Evolutionary conservation across 805 yeast species (phyloP), one percentile per base, ranked within the genome.

Genomic region (Trichomonascus vanleenenianus): DNA sequence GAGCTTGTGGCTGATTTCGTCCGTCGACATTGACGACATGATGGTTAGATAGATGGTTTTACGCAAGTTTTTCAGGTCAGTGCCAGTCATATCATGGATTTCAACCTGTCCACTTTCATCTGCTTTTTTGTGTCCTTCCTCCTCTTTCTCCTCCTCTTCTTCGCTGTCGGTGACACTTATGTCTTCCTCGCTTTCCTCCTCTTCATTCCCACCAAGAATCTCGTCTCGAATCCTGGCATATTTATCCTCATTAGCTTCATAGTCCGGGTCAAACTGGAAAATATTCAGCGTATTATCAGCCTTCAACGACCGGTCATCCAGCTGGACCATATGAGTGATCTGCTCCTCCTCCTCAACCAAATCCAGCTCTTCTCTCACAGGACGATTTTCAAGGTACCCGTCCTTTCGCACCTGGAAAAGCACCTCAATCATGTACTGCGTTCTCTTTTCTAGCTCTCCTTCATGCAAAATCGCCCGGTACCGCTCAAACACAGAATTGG

Each of bases 1-100:
- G 4, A 93, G 64, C 61, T 89, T 89, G 61, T 89, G 97, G 1
- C 86, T 88, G 0, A 95, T 91, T 67, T 93, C 98, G 53, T 86
- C 95, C 3, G 89, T 79, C 0, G 94, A 81, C 81, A 91, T 76
- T 49, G 95, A 80, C 18, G 96, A 86, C 82, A 85, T 87, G 8
- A 93, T 68, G 0, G 91, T 82, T 25, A 89, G 66, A 56, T 91
- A 91, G 2, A 91, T 83, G 1, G 75, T 75, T 55, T 86, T 86
- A 54, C 86, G 86, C 53, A 79, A 78, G 42, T 79, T 78, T 1
- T 79, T 68, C 27, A 80, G 63, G 20, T 77, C 77, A 0, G 80
- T 65, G 40, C 82, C 82, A 0, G 95, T 84, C 70, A 83, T 63
- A 61, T 89, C 96, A 35, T 70, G 68, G 35, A 81, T 71, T 2